phyloP scores from a whole-genome alignment of 148 eudicot species.

The Rhododendron williamsianum region DNA sequence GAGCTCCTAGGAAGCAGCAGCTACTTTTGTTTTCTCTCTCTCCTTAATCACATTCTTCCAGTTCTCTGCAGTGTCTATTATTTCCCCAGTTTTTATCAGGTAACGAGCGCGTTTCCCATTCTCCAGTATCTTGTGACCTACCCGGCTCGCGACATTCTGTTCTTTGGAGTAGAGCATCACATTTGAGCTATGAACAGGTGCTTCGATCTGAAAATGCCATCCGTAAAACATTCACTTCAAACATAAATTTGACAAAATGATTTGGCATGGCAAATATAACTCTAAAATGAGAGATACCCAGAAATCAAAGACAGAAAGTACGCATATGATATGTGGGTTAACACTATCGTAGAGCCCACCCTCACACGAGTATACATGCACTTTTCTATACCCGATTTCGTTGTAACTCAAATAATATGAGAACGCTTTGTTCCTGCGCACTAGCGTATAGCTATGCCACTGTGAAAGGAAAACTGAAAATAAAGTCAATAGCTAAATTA shows the following conservation, averaged over 20 bases:
- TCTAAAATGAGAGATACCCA: background rate
- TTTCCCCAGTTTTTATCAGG: slow-evolving; percentile 93
- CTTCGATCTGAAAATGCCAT: slow-evolving; percentile 58
- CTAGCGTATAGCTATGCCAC: background rate
- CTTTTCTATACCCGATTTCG: background rate
- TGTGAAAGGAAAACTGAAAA: background rate
- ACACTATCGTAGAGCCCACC: background rate
- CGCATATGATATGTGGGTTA: background rate
- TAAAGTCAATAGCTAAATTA: background rate
- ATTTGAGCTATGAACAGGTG: slow-evolving; percentile 91
- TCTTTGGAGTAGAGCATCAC: slow-evolving; percentile 97
- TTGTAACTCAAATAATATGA: background rate
- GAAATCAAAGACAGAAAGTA: background rate
- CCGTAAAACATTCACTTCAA: background rate
- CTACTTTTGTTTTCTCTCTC: slow-evolving; percentile 57
- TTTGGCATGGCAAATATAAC: background rate
- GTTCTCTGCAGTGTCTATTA: slow-evolving; percentile 77
- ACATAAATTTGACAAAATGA: background rate
- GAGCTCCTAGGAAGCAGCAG: slow-evolving; percentile 29
- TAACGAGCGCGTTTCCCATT: slow-evolving; percentile 86
- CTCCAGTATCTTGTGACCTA: slow-evolving; percentile 79
- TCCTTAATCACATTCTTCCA: slow-evolving; percentile 70
- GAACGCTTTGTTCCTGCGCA: background rate
- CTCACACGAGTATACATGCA: background rate
- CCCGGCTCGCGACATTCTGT: slow-evolving; percentile 70